phyloP scores from a whole-genome alignment of 345 rosid species.

The Syzygium jambos region DNA sequence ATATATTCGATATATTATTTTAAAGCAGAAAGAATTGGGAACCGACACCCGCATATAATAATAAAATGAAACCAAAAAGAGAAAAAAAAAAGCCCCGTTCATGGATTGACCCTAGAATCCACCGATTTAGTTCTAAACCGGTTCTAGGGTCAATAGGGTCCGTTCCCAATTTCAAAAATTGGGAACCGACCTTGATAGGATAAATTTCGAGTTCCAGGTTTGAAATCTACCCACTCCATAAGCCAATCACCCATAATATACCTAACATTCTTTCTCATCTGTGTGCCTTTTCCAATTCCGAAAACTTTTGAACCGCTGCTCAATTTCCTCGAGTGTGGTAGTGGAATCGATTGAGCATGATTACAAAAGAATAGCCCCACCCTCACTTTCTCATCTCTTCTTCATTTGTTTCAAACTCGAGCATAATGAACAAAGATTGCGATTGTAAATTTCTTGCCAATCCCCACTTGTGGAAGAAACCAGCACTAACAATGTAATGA shows the following conservation, averaged over 20 bases:
- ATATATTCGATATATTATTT: not conserved
- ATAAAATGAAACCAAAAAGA: not conserved
- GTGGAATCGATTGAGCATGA: not conserved
- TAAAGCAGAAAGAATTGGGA: too few species aligned
- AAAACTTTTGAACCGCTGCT: not conserved
- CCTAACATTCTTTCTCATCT: fast-evolving
- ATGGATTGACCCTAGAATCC: not conserved
- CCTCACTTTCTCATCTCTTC: not conserved
- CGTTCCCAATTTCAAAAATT: not conserved
- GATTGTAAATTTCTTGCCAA: not conserved
- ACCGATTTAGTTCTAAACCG: not conserved
- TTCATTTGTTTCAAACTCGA: not conserved
- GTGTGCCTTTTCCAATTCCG: not conserved
- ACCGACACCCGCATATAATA: not conserved
- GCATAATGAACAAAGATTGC: not conserved
- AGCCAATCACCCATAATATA: not conserved
- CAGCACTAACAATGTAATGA: not conserved
- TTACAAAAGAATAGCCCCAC: not conserved
- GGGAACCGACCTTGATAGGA: not conserved
- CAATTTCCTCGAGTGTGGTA: not conserved
- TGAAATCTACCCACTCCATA: not conserved
- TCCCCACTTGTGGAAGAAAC: not conserved
- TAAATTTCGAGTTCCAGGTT: not conserved
- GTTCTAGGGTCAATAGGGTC: not conserved
- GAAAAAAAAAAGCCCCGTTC: not conserved